Conservation (phyloP, 139 green algal genomes). For the Deuterostichococcus epilithicus region DNA sequence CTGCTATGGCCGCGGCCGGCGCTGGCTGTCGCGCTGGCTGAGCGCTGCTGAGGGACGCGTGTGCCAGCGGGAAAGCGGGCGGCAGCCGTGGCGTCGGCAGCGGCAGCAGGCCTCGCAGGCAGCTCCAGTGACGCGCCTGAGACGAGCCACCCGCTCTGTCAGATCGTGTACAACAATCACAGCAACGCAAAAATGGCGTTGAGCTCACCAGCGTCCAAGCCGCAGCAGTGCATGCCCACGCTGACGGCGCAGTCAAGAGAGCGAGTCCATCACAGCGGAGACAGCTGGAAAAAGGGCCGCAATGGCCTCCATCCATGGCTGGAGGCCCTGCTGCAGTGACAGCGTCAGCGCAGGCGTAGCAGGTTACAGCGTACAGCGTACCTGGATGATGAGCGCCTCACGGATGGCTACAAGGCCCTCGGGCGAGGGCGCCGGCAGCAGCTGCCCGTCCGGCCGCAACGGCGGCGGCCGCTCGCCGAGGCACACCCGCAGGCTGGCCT, state of each 20-base stretch:
- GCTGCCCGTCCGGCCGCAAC: slow-evolving; percentile 2
- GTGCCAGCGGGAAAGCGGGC: too few relatives aligned
- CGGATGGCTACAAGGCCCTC: slow-evolving; percentile 19
- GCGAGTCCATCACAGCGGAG: not conserved
- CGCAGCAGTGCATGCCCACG: not conserved
- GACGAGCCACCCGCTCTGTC: too few relatives aligned
- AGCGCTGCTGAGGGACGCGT: too few relatives aligned
- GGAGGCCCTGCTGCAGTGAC: not conserved
- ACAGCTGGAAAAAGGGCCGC: not conserved
- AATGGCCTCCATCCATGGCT: not conserved
- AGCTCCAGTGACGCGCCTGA: slow-evolving; percentile 24
- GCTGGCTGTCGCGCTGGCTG: not conserved
- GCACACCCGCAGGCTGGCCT: slow-evolving; percentile 67
- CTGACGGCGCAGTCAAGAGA: not conserved
- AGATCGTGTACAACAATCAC: too few relatives aligned
- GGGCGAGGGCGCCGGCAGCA: slow-evolving; percentile 2
- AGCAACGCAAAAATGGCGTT: not conserved
- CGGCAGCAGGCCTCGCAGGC: slow-evolving; percentile 12
- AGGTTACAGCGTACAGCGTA: not conserved
- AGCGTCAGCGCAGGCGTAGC: not conserved
- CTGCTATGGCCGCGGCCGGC: not conserved
- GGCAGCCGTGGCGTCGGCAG: not conserved
- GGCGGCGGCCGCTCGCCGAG: slow-evolving; percentile 43
- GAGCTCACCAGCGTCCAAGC: not conserved
- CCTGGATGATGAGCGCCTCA: slow-evolving; percentile 16